Base-by-base conservation (phyloP, 1,284 basidiomycete species). In the Singerocomus inundabilis region DNA sequence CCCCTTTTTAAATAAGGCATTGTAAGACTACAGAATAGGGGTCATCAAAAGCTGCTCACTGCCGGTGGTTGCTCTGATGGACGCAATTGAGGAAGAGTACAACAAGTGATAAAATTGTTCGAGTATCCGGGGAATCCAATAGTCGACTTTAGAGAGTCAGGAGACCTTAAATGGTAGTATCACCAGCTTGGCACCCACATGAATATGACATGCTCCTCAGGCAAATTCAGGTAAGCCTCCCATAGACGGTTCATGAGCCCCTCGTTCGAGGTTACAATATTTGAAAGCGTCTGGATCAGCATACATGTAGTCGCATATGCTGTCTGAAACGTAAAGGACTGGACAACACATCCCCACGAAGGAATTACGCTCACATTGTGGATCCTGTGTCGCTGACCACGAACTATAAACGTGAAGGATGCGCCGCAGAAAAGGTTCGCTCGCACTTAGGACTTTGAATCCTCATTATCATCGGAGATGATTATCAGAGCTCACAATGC, bases 61-160 rank as follows among this genome's bases (percentile, higher is more conserved):
- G 73, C 60, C 86, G 70, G 28, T 70, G 63, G 38, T 66, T 61
- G 58, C 73, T 84, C 32, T 72, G 77, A 55, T 82, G 75, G 5
- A 86, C 70, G 55, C 86, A 85, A 63, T 93, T 93, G 35, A 83
- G 65, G 34, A 93, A 74, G 48, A 94, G 76, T 31, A 91, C 80
- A 30, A 92, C 69, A 1, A 81, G 78, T 3, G 85, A 80, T 6
- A 82, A 60, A 25, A 85, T 74, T 5, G 82, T 84, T 29, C 76
- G 76, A 37, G 72, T 56, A 63, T 93, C 90, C 35, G 79, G 77
- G 26, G 84, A 87, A 39, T 78, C 76, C 18, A 93, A 72, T 21
- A 92, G 71, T 29, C 91, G 88, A 60, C 91, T 93, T 65, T 28
- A 25, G 24, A 38, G 43, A 6, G 21, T 67, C 39, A 61, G 56